Base-by-base conservation (phyloP, 1,139 yeast genomes). In the Candida labiduridarum region DNA sequence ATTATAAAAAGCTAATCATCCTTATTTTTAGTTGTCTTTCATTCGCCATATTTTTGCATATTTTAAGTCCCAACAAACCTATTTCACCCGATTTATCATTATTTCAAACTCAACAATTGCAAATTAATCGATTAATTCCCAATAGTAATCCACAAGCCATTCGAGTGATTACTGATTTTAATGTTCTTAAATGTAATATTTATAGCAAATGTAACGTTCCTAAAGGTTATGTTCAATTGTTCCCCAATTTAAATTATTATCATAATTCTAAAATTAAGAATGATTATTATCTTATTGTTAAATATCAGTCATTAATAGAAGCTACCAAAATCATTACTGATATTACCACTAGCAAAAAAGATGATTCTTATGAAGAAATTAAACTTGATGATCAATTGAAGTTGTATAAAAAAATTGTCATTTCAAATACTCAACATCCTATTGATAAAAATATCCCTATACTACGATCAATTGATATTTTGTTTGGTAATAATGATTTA, bases 401-500 rank as follows among this genome's bases (percentile, higher is more conserved):
- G 19, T 44, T 57, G 12, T 56, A 51, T 36, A 51, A 54, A 33
- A 55, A 53, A 31, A 22, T 39, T 12, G 9, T 31, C 4, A 41
- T 50, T 10, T 33, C 45, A 9, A 53, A 53, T 45, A 43, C 40
- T 18, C 39, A 51, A 34, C 41, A 45, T 5, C 51, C 46, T 12
- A 25, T 58, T 12, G 46, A 48, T 11, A 42, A 46, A 6, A 57
- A 59, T 22, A 29, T 50, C 14, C 52, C 59, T 0, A 52, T 64
- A 12, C 56, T 69, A 18, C 55, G 69, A 31, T 54, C 59, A 18
- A 48, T 69, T 18, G 73, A 68, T 48, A 56, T 69, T 9, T 58
- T 69, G 22, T 61, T 63, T 44, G 70, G 70, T 12, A 51, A 59
- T 42, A 56, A 59, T 39, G 68, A 63, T 49, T 55, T 61, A 45